phyloP scores from a whole-genome alignment of 2,329 filamentous ascomycete species.

The Cytospora schulzeri region DNA sequence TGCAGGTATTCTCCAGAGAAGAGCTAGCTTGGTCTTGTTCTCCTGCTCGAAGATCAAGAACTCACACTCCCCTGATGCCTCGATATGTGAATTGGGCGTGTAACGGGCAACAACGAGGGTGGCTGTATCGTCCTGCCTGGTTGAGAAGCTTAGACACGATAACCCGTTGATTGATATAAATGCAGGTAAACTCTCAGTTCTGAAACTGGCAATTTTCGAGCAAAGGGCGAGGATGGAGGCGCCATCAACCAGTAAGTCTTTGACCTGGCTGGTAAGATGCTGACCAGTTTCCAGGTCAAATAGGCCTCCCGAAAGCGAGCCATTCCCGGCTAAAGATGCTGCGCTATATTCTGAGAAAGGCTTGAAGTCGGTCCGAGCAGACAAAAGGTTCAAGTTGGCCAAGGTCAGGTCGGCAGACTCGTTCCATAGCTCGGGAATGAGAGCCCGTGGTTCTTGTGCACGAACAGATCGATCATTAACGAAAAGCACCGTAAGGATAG shows the following conservation, averaged over 20 bases:
- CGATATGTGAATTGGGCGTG: neutral
- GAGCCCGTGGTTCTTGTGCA: slow-evolving; percentile 32
- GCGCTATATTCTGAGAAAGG: neutral
- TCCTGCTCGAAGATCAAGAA: neutral
- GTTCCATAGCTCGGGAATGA: slow-evolving; percentile 7
- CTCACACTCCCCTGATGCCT: neutral
- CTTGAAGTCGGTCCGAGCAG: neutral
- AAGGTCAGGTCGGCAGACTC: neutral
- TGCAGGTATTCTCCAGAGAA: neutral
- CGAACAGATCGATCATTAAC: slow-evolving; percentile 29
- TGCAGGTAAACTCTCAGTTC: neutral
- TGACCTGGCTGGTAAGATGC: neutral
- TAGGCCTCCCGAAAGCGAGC: neutral
- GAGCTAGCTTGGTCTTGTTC: neutral
- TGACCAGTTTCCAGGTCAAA: neutral
- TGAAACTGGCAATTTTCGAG: neutral
- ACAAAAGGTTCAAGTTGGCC: neutral
- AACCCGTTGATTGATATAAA: neutral
- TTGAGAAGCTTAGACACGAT: neutral
- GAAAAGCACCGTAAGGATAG: no score
- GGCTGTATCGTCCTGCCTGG: neutral
- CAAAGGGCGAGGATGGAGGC: neutral
- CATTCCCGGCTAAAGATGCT: neutral
- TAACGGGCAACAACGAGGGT: neutral
- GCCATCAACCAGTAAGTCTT: neutral